These are phyloP conservation scores for Notholithocarpus densiflorus DNA, from an alignment of 306 rosid genomes.

Conservation along the genomic window DNA sequence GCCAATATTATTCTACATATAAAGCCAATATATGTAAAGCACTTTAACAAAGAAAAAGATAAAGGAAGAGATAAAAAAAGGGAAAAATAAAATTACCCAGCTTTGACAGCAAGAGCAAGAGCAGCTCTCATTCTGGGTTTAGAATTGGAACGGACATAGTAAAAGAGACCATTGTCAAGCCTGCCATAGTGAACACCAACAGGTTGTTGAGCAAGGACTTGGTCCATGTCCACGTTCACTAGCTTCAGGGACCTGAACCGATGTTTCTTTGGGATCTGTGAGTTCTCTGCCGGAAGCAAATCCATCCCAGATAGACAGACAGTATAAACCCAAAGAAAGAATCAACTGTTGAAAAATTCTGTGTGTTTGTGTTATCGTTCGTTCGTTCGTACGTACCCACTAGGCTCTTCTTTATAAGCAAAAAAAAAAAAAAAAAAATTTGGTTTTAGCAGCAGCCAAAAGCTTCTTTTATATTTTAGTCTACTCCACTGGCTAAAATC, in stretches of 20 bases:
- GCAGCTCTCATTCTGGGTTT: slow-evolving; percentile 97
- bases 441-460: no score
- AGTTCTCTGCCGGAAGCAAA: slow-evolving; percentile 61
- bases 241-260: slow-evolving; percentile 88
- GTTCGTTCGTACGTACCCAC: no score
- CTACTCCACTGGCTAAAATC: no score
- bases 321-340: neutral
- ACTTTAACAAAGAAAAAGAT: no score
- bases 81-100: slow-evolving; percentile 48
- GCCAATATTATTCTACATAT: no score
- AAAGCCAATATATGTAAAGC: neutral
- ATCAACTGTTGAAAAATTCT: neutral
- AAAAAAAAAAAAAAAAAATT: no score
- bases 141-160: slow-evolving; percentile 86
- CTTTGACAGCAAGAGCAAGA: slow-evolving; percentile 83
- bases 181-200: slow-evolving; percentile 70
- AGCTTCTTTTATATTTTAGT: no score
- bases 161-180: slow-evolving; percentile 77
- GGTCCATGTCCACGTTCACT: slow-evolving; percentile 62
- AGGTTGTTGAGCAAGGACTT: slow-evolving; percentile 47
- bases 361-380: neutral
- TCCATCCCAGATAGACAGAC: slow-evolving; percentile 34
- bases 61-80: neutral
- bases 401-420: no score
- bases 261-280: slow-evolving; percentile 65